Base-by-base conservation (phyloP, 108 stramenopile species). In the Mayamaea pseudoterrestris region DNA sequence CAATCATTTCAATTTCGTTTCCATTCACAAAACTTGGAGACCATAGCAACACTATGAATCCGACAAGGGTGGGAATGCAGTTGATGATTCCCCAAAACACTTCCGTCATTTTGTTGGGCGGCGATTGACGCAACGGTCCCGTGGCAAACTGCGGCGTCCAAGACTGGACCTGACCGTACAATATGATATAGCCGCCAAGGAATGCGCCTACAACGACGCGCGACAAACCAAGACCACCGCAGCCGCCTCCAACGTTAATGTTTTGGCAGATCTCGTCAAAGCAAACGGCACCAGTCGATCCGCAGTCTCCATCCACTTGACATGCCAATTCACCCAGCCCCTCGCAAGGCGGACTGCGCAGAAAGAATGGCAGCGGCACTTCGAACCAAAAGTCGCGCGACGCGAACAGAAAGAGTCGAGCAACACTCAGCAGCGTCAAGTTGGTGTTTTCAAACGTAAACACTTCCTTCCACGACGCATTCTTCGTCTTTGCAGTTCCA, bases 331-430 rank as follows among this genome's bases (percentile, higher is more conserved):
- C 56, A 5, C 87, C 87, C 35, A 89, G 52, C 16, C 76, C 80
- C 16, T 62, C 50, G 44, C 87, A 89, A 17, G 69, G 63, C 30
- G 90, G 90, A 55, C 70, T 74, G 47, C 90, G 68, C 14, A 94
- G 72, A 47, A 85, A 94, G 66, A 94, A 90, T 7, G 93, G 93
- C 27, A 94, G 60, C 35, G 91, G 91, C 8, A 95, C 88, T 67
- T 95, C 94, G 60, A 95, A 95, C 94, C 94, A 95, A 49, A 93
- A 90, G 63, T 95, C 94, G 11, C 94, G 74, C 20, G 76, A 80
- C 4, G 87, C 91, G 60, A 95, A 95, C 40, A 95, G 67, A 55
- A 93, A 95, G 47, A 93, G 66, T 24, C 94, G 65, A 8, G 94
- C 94, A 16, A 74, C 53, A 37, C 78, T 79, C 37, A 95, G 61